Base-by-base conservation (phyloP, 1,284 basidiomycete species). In the Cutaneotrichosporon daszewskae region DNA sequence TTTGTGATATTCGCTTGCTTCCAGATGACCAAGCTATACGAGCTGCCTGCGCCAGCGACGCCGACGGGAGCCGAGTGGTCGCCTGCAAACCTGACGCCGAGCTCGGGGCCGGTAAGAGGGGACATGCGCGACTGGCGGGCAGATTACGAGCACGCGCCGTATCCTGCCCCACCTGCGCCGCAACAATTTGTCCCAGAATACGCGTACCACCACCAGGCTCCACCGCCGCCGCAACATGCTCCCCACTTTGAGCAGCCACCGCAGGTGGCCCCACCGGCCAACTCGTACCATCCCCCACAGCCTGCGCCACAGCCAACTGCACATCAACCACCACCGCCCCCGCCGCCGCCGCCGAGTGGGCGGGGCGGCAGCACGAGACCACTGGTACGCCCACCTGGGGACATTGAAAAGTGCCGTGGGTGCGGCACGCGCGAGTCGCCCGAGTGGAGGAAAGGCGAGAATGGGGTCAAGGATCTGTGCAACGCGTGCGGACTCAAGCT, bases 391-490 rank as follows among this genome's bases (percentile, higher is more conserved):
- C 78, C 87, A 12, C 86, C 87, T 0, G 77, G 78, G 26, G 85
- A 87, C 5, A 75, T 87, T 10, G 71, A 79, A 40, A 79, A 79
- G 54, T 94, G 89, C 69, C 78, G 83, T 13, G 86, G 83, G 59
- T 94, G 89, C 71, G 85, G 83, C 64, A 84, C 77, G 18, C 84
- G 81, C 12, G 81, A 83, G 40, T 89, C 85, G 57, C 91, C 91
- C 0, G 92, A 96, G 68, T 96, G 91, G 91, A 76, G 91, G 59
- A 90, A 94, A 68, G 88, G 64, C 23, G 71, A 71, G 43, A 86
- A 79, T 58, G 89, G 89, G 14, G 84, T 86, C 68, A 92, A 92
- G 73, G 86, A 90, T 66, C 74, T 94, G 35, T 94, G 89, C 69
- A 94, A 94, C 72, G 89, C 89, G 85, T 91, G 69, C 39, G 69